Conservation (phyloP, 2,329 filamentous ascomycete species). For the Trichoderma afroharzianum region DNA sequence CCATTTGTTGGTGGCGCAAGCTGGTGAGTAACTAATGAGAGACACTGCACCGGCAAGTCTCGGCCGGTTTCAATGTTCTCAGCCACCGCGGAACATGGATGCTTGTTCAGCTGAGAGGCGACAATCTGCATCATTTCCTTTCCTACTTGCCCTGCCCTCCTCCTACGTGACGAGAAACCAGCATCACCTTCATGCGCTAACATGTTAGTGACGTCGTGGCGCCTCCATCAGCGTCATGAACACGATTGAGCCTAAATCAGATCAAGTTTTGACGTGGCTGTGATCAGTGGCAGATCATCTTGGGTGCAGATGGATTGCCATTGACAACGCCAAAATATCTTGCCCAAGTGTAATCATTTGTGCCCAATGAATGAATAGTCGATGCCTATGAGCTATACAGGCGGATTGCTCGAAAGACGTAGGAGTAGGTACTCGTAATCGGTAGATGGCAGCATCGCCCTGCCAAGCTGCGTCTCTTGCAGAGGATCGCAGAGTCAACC, state of each 20-base stretch:
- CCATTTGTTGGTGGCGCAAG: background rate
- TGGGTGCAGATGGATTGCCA: background rate
- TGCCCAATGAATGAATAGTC: background rate
- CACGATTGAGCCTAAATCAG: background rate
- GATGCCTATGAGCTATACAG: background rate
- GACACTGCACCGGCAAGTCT: background rate
- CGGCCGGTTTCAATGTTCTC: background rate
- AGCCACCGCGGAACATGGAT: constrained; percentile 2
- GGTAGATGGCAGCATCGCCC: background rate
- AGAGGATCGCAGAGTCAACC: background rate
- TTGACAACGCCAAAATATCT: background rate
- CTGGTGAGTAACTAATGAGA: background rate
- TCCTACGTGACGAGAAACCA: background rate
- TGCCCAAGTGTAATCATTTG: background rate
- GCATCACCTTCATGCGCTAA: background rate
- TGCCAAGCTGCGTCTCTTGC: background rate
- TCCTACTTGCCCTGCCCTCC: background rate
- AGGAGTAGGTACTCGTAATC: background rate
- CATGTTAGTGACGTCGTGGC: background rate
- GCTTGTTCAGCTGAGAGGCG: background rate
- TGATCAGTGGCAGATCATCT: background rate
- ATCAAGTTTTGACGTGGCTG: background rate
- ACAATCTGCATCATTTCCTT: background rate
- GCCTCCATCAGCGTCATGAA: background rate
- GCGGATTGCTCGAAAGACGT: background rate